Evolutionary conservation across 495 filamentous ascomycete genomes (phyloP), one percentile per base, ranked within the genome.

Genomic region (Podospora pseudopauciseta): DNA sequence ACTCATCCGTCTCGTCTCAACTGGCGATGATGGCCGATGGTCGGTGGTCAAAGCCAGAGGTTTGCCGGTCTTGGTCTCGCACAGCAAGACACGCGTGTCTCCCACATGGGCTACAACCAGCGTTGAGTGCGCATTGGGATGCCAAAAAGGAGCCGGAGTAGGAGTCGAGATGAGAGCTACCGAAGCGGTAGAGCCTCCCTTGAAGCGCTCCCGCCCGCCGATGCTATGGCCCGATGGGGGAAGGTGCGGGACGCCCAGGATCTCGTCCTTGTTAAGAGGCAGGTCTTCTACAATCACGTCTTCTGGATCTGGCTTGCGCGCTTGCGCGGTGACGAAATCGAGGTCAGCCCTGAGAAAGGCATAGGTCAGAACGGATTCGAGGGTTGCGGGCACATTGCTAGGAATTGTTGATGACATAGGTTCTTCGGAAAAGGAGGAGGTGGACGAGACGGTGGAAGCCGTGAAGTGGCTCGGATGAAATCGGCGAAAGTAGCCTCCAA

Each of bases 401-500:
- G 28, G 78, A 77, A 4, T 32, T 28, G 60, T 62, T 39, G 73
- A 64, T 59, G 56, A 53, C 6, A 13, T 49, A 9, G 39, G 39
- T 54, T 30, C 26, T 2, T 49, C 27, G 30, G 58, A 60, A 13
- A 32, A 19, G 4, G 65, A 63, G 27, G 66, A 65, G 56, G 64
- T 39, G 30, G 60, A 70, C 23, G 61, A 71, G 39, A 68, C 76
- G 34, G 54, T 68, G 64, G 44, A 53, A 2, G 77, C 73, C 66
- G 70, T 78, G 68, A 85, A 78, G 79, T 86, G 91, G 64, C 87
- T 85, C 13, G 95, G 93, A 69, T 87, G 86, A 80, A 98, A 98
- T 57, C 95, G 85, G 55, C 88, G 88, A 76, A 97, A 99, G 78
- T 99, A 99, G 34, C 95, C 95, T 32, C 96, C 95, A 15, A 98